A percentile compares a stretch with the other conserved stretches of the same genome.
phyloP scores from a whole-genome alignment of 768 basidiomycete species.

The Lactifluus subvellereus region DNA sequence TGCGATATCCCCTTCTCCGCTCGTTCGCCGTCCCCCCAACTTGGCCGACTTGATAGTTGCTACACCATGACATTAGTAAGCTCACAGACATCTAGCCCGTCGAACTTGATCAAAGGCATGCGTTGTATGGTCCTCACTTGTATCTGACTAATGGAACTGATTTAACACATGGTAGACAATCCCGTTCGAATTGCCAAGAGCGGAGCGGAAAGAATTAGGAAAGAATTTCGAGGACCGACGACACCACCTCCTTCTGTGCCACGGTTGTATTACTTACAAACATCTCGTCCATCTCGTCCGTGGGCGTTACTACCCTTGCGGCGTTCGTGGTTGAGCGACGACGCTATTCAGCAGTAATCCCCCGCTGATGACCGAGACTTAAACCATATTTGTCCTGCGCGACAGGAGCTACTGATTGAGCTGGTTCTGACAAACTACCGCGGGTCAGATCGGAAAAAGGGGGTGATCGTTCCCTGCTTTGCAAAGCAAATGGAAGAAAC shows the following conservation, averaged over 20 bases:
- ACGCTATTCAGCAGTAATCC: not conserved
- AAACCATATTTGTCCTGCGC: not conserved
- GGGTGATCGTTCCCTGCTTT: not conserved
- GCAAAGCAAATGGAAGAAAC: not conserved
- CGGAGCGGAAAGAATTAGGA: not conserved
- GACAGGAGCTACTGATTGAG: not conserved
- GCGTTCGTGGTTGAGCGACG: conserved; percentile 1
- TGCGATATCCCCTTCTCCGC: not conserved
- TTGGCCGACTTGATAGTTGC: not conserved
- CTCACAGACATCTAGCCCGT: not conserved
- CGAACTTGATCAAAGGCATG: not conserved
- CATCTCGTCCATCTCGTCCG: not conserved
- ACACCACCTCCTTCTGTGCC: not conserved
- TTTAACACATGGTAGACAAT: not conserved
- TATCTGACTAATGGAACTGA: not conserved
- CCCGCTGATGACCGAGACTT: not conserved
- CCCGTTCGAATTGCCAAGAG: not conserved
- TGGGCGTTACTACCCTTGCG: not conserved
- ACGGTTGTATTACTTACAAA: not conserved
- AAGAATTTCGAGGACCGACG: not conserved
- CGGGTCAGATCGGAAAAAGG: not conserved
- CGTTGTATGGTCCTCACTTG: not conserved
- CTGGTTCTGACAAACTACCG: not conserved
- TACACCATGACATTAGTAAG: not conserved
- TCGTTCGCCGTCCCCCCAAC: not conserved